A percentile compares a stretch with the other conserved stretches of the same genome.
Evolutionary conservation across 208 protist genomes (phyloP).

Genomic region (Leishmania amazonensis): DNA sequence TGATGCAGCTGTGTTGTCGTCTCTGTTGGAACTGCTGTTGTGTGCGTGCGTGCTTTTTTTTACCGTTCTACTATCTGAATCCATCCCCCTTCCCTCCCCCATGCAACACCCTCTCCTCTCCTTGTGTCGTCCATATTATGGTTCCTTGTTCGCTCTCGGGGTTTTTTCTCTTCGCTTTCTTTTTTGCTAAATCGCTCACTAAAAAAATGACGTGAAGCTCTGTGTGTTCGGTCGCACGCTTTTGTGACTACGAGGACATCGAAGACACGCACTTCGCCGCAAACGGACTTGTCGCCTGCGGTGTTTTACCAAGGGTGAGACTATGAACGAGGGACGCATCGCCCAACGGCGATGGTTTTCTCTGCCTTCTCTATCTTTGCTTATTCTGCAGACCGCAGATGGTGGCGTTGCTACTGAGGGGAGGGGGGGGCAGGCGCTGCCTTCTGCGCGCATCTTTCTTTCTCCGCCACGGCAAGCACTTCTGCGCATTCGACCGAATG

Average conservation of each 20-base stretch:
- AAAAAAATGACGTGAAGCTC: background rate
- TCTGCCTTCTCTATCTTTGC: background rate
- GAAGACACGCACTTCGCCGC: background rate
- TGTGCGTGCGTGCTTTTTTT: conserved; percentile 7
- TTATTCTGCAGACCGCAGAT: background rate
- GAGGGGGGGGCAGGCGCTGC: too few relatives aligned
- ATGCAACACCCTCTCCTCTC: background rate
- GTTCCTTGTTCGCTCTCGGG: conserved; percentile 8
- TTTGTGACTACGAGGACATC: background rate
- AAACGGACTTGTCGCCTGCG: background rate
- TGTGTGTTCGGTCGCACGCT: background rate
- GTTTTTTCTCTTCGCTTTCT: conserved; percentile 11
- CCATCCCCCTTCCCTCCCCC: background rate
- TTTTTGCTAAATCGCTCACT: conserved; percentile 14
- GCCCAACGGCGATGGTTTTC: background rate
- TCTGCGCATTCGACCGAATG: background rate
- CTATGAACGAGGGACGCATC: background rate
- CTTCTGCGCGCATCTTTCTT: background rate
- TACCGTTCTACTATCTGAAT: background rate
- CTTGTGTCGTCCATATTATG: conserved; percentile 2
- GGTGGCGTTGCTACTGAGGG: background rate
- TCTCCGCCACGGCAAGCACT: background rate
- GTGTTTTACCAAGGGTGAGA: background rate
- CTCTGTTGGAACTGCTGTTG: conserved; percentile 5
- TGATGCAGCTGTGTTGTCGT: background rate